A percentile compares a stretch with the other conserved stretches of the same genome.
Evolutionary conservation across 768 basidiomycete species (phyloP).

Genomic region (Tephrocybe sp.): DNA sequence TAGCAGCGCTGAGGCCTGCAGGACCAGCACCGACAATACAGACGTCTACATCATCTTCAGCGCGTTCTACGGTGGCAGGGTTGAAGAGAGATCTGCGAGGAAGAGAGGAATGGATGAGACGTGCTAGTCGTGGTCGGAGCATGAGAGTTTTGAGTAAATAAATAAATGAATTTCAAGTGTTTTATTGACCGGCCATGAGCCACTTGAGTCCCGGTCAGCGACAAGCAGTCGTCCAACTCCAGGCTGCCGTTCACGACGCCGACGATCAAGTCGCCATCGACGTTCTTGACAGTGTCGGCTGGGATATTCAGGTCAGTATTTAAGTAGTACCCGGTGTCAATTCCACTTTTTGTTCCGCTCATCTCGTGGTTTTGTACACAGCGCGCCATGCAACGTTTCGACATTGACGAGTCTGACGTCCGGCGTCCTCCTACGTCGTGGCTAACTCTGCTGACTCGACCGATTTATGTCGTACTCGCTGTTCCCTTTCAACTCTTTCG

Average conservation of each 20-base stretch:
- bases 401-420: slow-evolving; percentile 49
- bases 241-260: slow-evolving; percentile 54
- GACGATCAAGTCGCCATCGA: slow-evolving; percentile 61
- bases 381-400: slow-evolving; percentile 50
- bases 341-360: not conserved
- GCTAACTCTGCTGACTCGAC: slow-evolving; percentile 21
- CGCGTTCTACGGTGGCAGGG: slow-evolving; percentile 67
- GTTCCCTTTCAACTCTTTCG: slow-evolving; percentile 62
- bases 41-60: slow-evolving; percentile 92
- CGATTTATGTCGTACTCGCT: slow-evolving; percentile 48
- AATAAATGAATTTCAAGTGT: not conserved
- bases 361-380: no score
- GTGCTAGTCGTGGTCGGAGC: slow-evolving; percentile 15
- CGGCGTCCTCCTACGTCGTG: slow-evolving; percentile 15
- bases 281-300: slow-evolving; percentile 60
- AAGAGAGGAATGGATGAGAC: slow-evolving; percentile 13
- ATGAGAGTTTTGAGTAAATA: slow-evolving; percentile 1
- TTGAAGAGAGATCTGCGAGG: slow-evolving; percentile 35
- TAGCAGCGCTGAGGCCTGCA: slow-evolving; percentile 94
- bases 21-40: slow-evolving; percentile 97
- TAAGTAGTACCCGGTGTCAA: not conserved
- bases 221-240: slow-evolving; percentile 43
- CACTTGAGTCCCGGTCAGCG: slow-evolving; percentile 18
- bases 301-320: slow-evolving; percentile 71
- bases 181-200: slow-evolving; percentile 11